Base-by-base conservation (phyloP, 768 basidiomycete species). In the Leucocoprinus sp. region DNA sequence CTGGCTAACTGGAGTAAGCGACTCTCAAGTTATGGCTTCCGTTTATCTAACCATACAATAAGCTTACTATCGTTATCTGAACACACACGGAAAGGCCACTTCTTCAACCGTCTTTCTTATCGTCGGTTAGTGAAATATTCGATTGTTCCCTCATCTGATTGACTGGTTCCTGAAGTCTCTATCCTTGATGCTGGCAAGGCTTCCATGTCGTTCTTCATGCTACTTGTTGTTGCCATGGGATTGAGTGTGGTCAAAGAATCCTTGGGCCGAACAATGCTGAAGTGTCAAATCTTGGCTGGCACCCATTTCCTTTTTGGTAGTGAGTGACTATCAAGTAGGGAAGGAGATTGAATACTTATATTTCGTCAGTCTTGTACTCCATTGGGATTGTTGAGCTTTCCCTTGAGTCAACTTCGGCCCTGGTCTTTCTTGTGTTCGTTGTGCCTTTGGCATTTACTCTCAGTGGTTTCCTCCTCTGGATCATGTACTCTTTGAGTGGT, bases 401-500 rank as follows among this genome's bases (percentile, higher is more conserved):
- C 54, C 71, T 98, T 26, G 93, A 98, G 61, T 87, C 85, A 17
- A 91, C 92, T 0, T 90, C 91, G 6, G 84, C 87, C 0, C 67
- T 95, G 43, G 61, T 90, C 40, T 74, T 96, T 21, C 68, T 99
- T 50, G 59, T 96, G 54, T 92, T 98, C 59, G 87, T 98, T 51
- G 82, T 97, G 49, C 96, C 96, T 4, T 71, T 99, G 39, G 89
- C 95, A 1, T 85, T 98, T 64, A 93, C 92, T 1, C 72, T 99
- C n/a, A 95, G 92, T 47, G 83, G 84, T 1, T 99, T 97, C 71
- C 74, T 99, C 19, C 73, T 95, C 52, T 98, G 95, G 95, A 97
- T 95, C 42, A 78, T 95, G 67, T 84, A 93, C 60, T 78, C 87
- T 8, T 68, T 96, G 39, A 93, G 91, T 56, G 82, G 91, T 91